phyloP scores from a whole-genome alignment of 2,329 filamentous ascomycete species.

The Hysterium pulicare region DNA sequence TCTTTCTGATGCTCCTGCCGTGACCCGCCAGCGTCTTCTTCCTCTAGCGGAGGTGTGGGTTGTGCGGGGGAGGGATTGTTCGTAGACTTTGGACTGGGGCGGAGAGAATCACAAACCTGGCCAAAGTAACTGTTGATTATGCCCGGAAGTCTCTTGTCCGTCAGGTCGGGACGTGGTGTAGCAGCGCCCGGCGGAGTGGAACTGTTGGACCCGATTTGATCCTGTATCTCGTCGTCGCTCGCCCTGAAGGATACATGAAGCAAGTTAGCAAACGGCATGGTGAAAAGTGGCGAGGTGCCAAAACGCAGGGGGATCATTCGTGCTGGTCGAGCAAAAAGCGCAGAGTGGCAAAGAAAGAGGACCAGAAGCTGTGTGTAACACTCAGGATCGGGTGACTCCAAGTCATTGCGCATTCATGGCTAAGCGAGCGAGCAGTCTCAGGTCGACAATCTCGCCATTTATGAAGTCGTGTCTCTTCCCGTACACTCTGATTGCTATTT shows the following conservation, averaged over 20 bases:
- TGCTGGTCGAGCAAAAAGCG: background rate
- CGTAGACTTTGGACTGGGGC: conserved; percentile 39
- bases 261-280: conserved; percentile 31
- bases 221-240: conserved; percentile 65
- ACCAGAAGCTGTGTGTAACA: background rate
- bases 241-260: conserved; percentile 38
- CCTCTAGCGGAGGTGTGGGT: conserved; percentile 25
- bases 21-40: conserved; percentile 4
- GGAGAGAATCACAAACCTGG: conserved; percentile 87
- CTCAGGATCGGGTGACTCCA: background rate
- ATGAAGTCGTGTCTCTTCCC: too few relatives aligned
- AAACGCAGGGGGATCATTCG: conserved; percentile 3
- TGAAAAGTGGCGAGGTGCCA: conserved; percentile 9
- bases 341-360: conserved; percentile 4
- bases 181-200: conserved; percentile 87
- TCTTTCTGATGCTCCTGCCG: conserved; percentile 8
- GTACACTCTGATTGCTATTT: too few relatives aligned
- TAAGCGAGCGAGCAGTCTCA: background rate
- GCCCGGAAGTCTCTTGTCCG: conserved; percentile 91
- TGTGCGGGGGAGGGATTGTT: conserved; percentile 37
- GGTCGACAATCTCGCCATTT: too few relatives aligned
- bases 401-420: background rate
- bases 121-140: conserved; percentile 96
- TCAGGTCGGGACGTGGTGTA: conserved; percentile 88
- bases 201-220: conserved; percentile 75